These are phyloP conservation scores for Boletus rex-veris DNA, from an alignment of 768 basidiomycete genomes.

Conservation along the genomic window DNA sequence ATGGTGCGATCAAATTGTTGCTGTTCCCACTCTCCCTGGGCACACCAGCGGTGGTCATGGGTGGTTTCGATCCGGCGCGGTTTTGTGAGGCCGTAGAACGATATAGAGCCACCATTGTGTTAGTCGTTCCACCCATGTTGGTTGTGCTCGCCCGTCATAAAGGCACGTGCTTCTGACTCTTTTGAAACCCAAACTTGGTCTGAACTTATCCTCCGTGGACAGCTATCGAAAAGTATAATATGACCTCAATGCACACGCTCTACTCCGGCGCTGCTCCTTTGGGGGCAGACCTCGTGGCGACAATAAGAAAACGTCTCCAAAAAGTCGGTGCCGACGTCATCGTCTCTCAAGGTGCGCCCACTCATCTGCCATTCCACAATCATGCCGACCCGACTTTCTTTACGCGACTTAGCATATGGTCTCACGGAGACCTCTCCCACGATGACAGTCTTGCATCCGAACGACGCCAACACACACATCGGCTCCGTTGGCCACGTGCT, in stretches of 20 bases:
- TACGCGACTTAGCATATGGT: conserved; percentile 55
- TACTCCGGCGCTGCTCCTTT: conserved; percentile 82
- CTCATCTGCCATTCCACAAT: too few species aligned
- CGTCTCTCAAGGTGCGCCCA: conserved; percentile 50
- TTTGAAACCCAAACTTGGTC: not conserved
- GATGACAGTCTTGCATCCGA: conserved; percentile 49
- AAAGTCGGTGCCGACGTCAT: conserved; percentile 39
- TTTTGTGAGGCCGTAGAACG: conserved; percentile 66
- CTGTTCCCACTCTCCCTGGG: conserved; percentile 53
- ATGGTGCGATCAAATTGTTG: conserved; percentile 59
- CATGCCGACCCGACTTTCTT: not conserved
- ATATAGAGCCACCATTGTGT: conserved; percentile 54
- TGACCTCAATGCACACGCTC: conserved; percentile 54
- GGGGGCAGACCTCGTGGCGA: conserved; percentile 55
- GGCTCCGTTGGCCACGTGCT: conserved; percentile 69
- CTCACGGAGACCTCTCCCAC: conserved; percentile 83
- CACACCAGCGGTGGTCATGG: conserved; percentile 52
- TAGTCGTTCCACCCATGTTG: conserved; percentile 82
- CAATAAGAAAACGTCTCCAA: conserved; percentile 40
- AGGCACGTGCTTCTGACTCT: conserved; percentile 37
- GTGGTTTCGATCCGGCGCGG: conserved; percentile 65
- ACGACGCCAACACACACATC: conserved; percentile 44
- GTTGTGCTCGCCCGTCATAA: conserved; percentile 70
- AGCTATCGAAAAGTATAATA: conserved; percentile 66
- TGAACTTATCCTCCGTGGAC: not conserved